phyloP scores from a whole-genome alignment of 2,329 filamentous ascomycete species.

The Diaporthe sp. region DNA sequence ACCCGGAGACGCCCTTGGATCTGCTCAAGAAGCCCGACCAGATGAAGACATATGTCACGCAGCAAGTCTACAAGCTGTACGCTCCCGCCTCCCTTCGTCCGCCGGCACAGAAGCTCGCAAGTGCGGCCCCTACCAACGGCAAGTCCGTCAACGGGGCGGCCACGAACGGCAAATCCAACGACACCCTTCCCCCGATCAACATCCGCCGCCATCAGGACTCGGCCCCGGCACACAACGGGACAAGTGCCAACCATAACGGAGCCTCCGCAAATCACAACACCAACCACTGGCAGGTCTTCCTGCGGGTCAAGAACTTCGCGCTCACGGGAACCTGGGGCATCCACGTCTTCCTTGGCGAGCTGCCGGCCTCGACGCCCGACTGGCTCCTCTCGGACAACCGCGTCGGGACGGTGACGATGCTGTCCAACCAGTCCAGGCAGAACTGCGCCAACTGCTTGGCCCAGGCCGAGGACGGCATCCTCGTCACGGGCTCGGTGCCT shows the following conservation, averaged over 20 bases:
- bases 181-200: not conserved
- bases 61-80: slow-evolving; percentile 20
- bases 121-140: not conserved
- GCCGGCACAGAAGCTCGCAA: not conserved
- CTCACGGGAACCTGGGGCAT: slow-evolving; percentile 30
- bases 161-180: not conserved
- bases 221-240: not conserved
- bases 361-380: slow-evolving; percentile 1
- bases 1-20: slow-evolving; percentile 24
- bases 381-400: slow-evolving; percentile 27
- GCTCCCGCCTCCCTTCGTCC: not conserved
- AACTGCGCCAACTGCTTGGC: slow-evolving; percentile 25
- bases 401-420: slow-evolving; percentile 30
- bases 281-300: slow-evolving; percentile 27
- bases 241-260: not conserved
- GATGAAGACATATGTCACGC: slow-evolving; percentile 12
- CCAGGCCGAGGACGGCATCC: slow-evolving; percentile 5
- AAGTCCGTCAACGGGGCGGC: not conserved
- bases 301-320: slow-evolving; percentile 34
- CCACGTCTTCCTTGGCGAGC: slow-evolving; percentile 34
- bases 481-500: slow-evolving; percentile 21
- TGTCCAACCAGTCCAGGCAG: slow-evolving; percentile 2
- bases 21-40: slow-evolving; percentile 2
- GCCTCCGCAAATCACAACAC: not conserved
- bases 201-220: not conserved